A percentile compares a stretch with the other conserved stretches of the same genome.
Evolutionary conservation across 78 protist species (phyloP).

Genomic region (Dictyostelium firmibasis): DNA sequence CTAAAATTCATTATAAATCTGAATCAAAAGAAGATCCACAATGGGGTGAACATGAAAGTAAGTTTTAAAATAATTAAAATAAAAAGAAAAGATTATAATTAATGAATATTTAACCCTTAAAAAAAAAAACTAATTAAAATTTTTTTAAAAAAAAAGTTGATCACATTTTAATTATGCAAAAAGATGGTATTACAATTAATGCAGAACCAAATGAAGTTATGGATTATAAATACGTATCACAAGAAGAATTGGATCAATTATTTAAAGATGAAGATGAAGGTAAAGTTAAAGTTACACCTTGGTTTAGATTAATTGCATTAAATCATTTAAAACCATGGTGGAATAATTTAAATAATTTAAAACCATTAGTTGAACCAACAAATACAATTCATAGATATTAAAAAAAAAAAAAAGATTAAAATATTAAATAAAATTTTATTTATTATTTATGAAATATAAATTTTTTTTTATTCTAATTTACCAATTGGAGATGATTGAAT

Average conservation of each 20-base stretch:
- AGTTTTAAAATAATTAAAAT: too few relatives aligned
- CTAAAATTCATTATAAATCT: slow-evolving; percentile 86
- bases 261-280: slow-evolving; percentile 52
- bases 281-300: slow-evolving; percentile 84
- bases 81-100: background rate
- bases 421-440: too few relatives aligned
- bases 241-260: slow-evolving; percentile 74
- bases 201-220: slow-evolving; percentile 85
- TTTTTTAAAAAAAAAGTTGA: slow-evolving; percentile 53
- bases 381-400: slow-evolving; percentile 35
- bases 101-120: too few relatives aligned
- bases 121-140: too few relatives aligned
- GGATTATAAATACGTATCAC: slow-evolving; percentile 75
- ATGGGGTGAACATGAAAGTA: slow-evolving; percentile 95
- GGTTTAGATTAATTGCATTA: slow-evolving; percentile 84
- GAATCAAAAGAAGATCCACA: slow-evolving; percentile 44
- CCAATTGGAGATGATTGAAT: slow-evolving; percentile 23
- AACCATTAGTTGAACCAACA: slow-evolving; percentile 35
- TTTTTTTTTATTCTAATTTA: background rate
- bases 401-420: background rate
- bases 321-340: slow-evolving; percentile 82
- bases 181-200: slow-evolving; percentile 34
- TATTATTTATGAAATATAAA: background rate
- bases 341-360: slow-evolving; percentile 60
- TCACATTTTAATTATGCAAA: slow-evolving; percentile 74